phyloP scores from a whole-genome alignment of 768 basidiomycete genomes.

The Lactifluus rugatus region DNA sequence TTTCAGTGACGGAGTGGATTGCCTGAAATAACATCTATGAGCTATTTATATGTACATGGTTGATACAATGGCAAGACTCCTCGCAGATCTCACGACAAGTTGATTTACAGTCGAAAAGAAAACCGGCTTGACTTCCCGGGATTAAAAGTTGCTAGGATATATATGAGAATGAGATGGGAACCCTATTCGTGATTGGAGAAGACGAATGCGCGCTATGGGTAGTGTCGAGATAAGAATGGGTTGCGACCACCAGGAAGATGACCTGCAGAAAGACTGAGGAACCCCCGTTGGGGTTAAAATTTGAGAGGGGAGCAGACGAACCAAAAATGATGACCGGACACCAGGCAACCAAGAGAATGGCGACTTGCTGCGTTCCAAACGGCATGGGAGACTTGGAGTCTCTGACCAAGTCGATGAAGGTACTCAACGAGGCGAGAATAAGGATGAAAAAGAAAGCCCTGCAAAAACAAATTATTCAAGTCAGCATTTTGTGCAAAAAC shows the following conservation, averaged over 20 bases:
- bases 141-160: neutral
- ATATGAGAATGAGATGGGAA: neutral
- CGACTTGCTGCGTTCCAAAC: conserved; percentile 58
- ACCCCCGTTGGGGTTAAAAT: neutral
- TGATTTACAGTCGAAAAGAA: neutral
- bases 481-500: neutral
- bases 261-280: neutral
- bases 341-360: conserved; percentile 50
- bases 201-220: neutral
- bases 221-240: neutral
- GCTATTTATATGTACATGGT: neutral
- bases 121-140: neutral
- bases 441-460: conserved; percentile 40
- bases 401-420: conserved; percentile 40
- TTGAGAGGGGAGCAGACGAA: conserved; percentile 21
- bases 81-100: neutral
- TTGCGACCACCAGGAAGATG: conserved; percentile 16
- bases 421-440: conserved; percentile 40
- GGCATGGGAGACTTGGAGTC: conserved; percentile 34
- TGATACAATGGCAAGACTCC: neutral
- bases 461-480: conserved; percentile 9
- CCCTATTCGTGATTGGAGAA: neutral
- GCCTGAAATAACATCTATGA: neutral
- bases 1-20: neutral
- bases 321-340: conserved; percentile 48